Conservation (phyloP, 371 early-diverging fungal genomes). For the Mucor circinelloides region DNA sequence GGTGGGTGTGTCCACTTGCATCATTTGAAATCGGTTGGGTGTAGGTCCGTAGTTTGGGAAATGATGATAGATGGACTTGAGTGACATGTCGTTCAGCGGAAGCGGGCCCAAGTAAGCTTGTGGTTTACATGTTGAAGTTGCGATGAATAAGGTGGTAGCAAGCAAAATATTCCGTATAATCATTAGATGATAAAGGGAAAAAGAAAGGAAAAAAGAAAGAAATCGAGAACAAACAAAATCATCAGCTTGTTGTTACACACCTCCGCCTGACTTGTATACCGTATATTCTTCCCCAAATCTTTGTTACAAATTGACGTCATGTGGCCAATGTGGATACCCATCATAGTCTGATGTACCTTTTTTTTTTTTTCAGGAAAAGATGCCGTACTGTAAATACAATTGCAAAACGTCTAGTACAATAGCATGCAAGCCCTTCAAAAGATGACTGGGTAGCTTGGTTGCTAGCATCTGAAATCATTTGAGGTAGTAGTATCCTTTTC, state of each 20-base stretch:
- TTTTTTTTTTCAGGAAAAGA: too few relatives aligned
- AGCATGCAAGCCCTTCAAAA: too few relatives aligned
- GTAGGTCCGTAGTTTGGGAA: conserved; percentile 1
- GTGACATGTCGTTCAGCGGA: not conserved
- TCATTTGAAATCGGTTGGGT: not conserved
- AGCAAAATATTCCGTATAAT: conserved; percentile 3
- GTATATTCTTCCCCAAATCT: not conserved
- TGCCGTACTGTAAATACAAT: too few relatives aligned
- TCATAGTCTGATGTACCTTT: too few relatives aligned
- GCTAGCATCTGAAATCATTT: conserved; percentile 10
- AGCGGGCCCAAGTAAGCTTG: not conserved
- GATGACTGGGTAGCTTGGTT: conserved; percentile 16
- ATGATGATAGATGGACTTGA: not conserved
- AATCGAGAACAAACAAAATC: too few relatives aligned
- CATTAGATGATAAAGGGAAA: not conserved
- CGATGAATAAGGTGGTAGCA: not conserved
- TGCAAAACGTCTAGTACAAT: too few relatives aligned
- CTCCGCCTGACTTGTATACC: not conserved
- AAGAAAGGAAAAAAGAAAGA: not conserved
- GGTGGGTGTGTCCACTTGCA: not conserved
- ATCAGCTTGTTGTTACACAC: not conserved
- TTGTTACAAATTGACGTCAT: not conserved
- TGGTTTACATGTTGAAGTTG: not conserved
- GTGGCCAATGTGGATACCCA: not conserved
- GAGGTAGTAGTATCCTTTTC: conserved; percentile 22